A percentile compares a stretch with the other conserved stretches of the same genome.
phyloP scores from a whole-genome alignment of 305 asterid genomes.

The Rubia peregrina region DNA sequence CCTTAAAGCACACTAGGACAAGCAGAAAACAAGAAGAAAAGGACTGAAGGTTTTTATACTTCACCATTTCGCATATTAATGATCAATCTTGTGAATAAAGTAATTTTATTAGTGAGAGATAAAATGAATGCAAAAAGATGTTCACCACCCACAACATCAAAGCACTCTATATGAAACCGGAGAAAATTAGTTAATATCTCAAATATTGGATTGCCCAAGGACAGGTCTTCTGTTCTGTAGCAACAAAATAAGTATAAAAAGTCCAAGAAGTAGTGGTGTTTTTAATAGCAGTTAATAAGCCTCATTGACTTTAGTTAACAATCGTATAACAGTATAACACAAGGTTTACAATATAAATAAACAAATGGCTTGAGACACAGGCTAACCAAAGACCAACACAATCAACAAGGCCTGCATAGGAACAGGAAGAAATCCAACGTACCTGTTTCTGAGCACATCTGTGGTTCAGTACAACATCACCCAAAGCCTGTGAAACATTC shows the following conservation, averaged over 20 bases:
- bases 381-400: not conserved
- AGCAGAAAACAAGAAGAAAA: not conserved
- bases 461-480: slow-evolving; percentile 43
- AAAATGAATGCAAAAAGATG: not conserved
- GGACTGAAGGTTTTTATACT: not conserved
- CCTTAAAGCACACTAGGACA: not conserved
- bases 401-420: not conserved
- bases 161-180: not conserved
- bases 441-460: slow-evolving; percentile 47
- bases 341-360: not conserved
- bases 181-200: not conserved
- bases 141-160: not conserved
- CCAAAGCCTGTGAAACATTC: slow-evolving; percentile 31
- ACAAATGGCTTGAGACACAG: slow-evolving; percentile 1
- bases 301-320: slow-evolving; percentile 5
- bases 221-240: not conserved
- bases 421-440: not conserved
- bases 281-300: not conserved
- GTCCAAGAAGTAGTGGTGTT: not conserved
- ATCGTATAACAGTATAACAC: not conserved
- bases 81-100: slow-evolving; percentile 5
- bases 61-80: not conserved
- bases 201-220: not conserved
- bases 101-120: not conserved
- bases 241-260: not conserved